Conservation (phyloP, 2,329 filamentous ascomycete genomes). For the Fusarium miscanthi region DNA sequence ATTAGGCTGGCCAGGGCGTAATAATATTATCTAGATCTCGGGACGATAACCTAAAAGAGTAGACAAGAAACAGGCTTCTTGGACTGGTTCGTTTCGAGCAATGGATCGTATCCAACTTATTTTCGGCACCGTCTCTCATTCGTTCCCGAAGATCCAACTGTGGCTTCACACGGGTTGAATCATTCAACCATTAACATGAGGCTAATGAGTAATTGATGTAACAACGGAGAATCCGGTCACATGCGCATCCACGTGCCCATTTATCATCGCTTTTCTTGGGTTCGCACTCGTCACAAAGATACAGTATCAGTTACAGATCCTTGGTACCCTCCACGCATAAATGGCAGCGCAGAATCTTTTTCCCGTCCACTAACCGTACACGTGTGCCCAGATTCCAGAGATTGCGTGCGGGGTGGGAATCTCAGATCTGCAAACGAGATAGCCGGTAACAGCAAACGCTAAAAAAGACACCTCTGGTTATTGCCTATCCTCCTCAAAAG, state of each 20-base stretch:
- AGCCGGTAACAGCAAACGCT: constrained; percentile 15
- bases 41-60: not conserved
- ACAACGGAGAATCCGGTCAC: not conserved
- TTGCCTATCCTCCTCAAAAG: not conserved
- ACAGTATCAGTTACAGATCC: not conserved
- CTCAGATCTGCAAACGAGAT: constrained; percentile 32
- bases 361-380: not conserved
- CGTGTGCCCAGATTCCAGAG: not conserved
- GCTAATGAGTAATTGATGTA: not conserved
- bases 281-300: not conserved
- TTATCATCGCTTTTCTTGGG: not conserved
- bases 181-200: not conserved
- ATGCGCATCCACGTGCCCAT: not conserved
- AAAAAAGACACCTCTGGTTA: not conserved
- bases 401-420: constrained; percentile 10
- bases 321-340: not conserved
- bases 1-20: not conserved
- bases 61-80: not conserved
- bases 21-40: not conserved
- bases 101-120: not conserved
- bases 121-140: not conserved
- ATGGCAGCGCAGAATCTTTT: not conserved
- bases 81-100: not conserved
- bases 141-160: not conserved
- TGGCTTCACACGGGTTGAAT: not conserved